A percentile compares a stretch with the other conserved stretches of the same genome.
Evolutionary conservation across 1,284 basidiomycete species (phyloP).

Genomic region (Microbotryum lychnidis-dioicae): DNA sequence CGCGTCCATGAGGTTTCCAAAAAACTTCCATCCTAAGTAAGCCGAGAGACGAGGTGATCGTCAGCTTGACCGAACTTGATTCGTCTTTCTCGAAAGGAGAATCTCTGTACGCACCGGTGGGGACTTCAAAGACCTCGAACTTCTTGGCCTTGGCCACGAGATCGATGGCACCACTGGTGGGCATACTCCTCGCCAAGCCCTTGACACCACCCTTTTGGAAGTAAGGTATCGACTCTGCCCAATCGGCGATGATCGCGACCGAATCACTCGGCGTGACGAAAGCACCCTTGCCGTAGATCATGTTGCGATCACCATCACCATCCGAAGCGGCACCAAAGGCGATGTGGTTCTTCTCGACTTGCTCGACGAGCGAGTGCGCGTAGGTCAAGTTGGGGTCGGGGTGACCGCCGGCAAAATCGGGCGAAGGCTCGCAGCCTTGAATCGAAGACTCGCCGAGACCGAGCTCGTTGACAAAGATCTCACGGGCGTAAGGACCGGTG

Average conservation of each 20-base stretch:
- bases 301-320: slow-evolving; percentile 96
- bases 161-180: slow-evolving; percentile 93
- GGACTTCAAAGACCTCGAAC: slow-evolving; percentile 91
- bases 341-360: slow-evolving; percentile 77
- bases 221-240: slow-evolving; percentile 89
- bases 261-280: slow-evolving; percentile 97
- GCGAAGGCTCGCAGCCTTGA: slow-evolving; percentile 84
- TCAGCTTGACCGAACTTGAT: not conserved
- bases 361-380: slow-evolving; percentile 86
- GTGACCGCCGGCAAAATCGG: slow-evolving; percentile 94
- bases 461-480: slow-evolving; percentile 77
- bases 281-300: slow-evolving; percentile 92
- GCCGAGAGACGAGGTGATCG: not conserved
- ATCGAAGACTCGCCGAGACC: slow-evolving; percentile 66
- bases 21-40: slow-evolving; percentile 93
- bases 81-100: not conserved
- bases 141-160: slow-evolving; percentile 89
- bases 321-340: slow-evolving; percentile 93
- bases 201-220: slow-evolving; percentile 87
- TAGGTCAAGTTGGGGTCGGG: slow-evolving; percentile 98
- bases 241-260: slow-evolving; percentile 97
- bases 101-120: slow-evolving; percentile 60
- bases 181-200: slow-evolving; percentile 93
- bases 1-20: slow-evolving; percentile 99
- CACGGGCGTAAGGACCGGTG: slow-evolving; percentile 89